Conservation (phyloP, 2,329 filamentous ascomycete species). For the Hypoxylon sp. region DNA sequence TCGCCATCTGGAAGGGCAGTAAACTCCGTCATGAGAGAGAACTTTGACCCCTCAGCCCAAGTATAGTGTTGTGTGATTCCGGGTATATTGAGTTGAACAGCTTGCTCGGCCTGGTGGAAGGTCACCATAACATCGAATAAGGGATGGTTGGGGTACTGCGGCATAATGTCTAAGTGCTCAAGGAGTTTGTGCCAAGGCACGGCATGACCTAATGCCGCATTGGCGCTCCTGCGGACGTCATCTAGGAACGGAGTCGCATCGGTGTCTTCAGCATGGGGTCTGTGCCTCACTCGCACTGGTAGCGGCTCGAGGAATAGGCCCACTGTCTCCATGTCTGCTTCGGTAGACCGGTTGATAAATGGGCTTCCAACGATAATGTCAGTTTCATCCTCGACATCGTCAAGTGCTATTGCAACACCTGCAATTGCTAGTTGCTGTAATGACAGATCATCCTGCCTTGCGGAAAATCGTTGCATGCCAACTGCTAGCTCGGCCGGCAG, state of each 20-base stretch:
- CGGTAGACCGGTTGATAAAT: neutral
- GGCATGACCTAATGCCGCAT: neutral
- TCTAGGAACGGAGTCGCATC: neutral
- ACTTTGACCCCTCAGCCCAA: neutral
- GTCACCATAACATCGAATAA: slow-evolving; percentile 1
- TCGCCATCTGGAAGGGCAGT: neutral
- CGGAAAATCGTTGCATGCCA: neutral
- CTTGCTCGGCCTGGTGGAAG: neutral
- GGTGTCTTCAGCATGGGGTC: neutral
- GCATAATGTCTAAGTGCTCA: neutral
- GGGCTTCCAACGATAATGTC: slow-evolving; percentile 1
- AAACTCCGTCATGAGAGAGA: neutral
- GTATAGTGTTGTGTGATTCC: neutral
- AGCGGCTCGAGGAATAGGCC: slow-evolving; percentile 2
- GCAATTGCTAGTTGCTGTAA: neutral
- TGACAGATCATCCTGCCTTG: neutral
- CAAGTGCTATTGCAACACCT: neutral
- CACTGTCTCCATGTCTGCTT: neutral
- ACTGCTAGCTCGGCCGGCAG: neutral
- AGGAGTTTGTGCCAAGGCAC: neutral
- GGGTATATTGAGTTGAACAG: no score
- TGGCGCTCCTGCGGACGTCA: neutral
- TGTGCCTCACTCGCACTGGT: neutral
- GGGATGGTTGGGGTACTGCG: neutral
- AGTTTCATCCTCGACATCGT: neutral